A percentile compares a stretch with the other conserved stretches of the same genome.
Evolutionary conservation across 2,329 filamentous ascomycete genomes (phyloP).

Genomic region (Trichoderma asperellum): DNA sequence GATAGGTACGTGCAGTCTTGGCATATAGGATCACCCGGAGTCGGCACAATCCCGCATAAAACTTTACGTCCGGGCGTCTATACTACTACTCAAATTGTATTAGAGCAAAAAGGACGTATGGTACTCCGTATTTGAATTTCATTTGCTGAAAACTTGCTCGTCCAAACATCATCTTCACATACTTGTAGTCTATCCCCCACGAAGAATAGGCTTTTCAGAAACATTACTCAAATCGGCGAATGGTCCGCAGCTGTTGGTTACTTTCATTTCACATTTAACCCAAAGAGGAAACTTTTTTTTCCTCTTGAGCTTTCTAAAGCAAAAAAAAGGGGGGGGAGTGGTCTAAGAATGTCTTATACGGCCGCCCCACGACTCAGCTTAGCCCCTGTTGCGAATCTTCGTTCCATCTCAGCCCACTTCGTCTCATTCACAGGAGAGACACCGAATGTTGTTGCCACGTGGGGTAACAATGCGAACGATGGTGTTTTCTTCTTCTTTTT

Average conservation of each 20-base stretch:
- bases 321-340: not conserved
- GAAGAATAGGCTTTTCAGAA: not conserved
- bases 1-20: not conserved
- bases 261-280: not conserved
- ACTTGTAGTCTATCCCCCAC: not conserved
- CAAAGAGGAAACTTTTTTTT: not conserved
- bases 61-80: not conserved
- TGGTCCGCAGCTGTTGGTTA: not conserved
- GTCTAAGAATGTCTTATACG: not conserved
- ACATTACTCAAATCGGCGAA: not conserved
- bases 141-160: not conserved
- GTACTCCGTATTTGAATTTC: not conserved
- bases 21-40: not conserved
- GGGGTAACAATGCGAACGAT: not conserved
- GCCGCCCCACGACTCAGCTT: not conserved
- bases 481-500: not conserved
- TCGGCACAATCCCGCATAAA: not conserved
- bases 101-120: not conserved
- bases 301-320: not conserved
- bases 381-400: not conserved
- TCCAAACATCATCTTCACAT: not conserved
- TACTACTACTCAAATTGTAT: not conserved
- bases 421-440: not conserved
- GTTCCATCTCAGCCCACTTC: not conserved
- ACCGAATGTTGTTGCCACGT: not conserved